phyloP scores from a whole-genome alignment of 2,329 filamentous ascomycete species.

The Exophiala calicioides region DNA sequence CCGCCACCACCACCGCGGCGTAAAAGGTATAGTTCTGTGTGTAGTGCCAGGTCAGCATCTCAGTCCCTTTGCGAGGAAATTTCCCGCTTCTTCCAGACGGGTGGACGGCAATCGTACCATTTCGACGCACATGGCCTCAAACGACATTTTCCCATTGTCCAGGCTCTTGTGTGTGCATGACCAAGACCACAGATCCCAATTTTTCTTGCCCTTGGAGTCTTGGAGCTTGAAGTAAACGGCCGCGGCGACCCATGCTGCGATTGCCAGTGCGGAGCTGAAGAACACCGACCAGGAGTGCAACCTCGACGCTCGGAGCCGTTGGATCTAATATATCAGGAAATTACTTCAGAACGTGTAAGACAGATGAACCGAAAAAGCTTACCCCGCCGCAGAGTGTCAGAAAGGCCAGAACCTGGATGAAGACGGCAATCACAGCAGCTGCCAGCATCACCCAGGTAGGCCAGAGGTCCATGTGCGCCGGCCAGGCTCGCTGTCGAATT shows the following conservation, averaged over 20 bases:
- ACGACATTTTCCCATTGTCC: slow-evolving; percentile 17
- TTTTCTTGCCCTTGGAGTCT: slow-evolving; percentile 7
- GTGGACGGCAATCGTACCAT: too few relatives aligned
- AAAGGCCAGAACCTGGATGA: slow-evolving; percentile 9
- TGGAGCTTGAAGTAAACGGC: slow-evolving; percentile 17
- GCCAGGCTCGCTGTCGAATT: slow-evolving; percentile 9
- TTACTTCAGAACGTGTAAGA: neutral
- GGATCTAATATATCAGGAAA: neutral
- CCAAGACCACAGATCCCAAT: slow-evolving; percentile 18
- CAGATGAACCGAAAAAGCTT: neutral
- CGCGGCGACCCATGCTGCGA: slow-evolving; percentile 10
- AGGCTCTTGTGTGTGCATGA: slow-evolving; percentile 9
- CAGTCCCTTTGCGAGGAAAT: neutral
- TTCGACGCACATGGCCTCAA: slow-evolving; percentile 11
- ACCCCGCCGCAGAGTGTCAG: slow-evolving; percentile 14
- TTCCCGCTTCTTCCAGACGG: too few relatives aligned
- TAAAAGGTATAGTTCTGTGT: slow-evolving; percentile 9
- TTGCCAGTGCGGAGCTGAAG: slow-evolving; percentile 13
- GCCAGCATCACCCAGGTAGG: slow-evolving; percentile 20
- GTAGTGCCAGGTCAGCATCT: neutral
- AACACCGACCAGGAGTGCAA: slow-evolving; percentile 14
- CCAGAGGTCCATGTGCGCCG: slow-evolving; percentile 10
- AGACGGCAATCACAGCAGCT: slow-evolving; percentile 7
- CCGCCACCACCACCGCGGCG: slow-evolving; percentile 5
- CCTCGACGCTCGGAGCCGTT: slow-evolving; percentile 5